A percentile compares a stretch with the other conserved stretches of the same genome.
Evolutionary conservation across 495 filamentous ascomycete genomes (phyloP).

Genomic region (Cenococcum geophilum): DNA sequence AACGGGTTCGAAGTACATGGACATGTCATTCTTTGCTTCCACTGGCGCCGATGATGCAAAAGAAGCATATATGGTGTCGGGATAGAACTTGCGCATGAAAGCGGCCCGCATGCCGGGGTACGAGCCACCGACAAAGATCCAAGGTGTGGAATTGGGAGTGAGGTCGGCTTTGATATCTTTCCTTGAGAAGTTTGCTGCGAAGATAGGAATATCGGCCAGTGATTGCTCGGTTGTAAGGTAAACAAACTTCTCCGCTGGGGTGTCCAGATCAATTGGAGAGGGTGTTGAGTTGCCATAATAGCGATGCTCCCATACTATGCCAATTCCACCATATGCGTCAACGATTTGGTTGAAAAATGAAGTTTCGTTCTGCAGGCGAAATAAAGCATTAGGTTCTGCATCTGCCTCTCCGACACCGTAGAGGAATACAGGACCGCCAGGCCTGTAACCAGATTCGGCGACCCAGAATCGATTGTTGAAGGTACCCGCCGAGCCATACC

Average conservation of each 20-base stretch:
- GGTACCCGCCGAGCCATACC: slow-evolving; percentile 32
- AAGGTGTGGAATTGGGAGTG: slow-evolving; percentile 46
- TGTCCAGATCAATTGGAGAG: slow-evolving; percentile 42
- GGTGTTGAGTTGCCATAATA: slow-evolving; percentile 49
- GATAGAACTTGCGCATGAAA: slow-evolving; percentile 51
- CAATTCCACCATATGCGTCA: slow-evolving; percentile 46
- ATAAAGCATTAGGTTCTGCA: slow-evolving; percentile 33
- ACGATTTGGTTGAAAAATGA: slow-evolving; percentile 45
- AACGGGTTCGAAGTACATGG: slow-evolving; percentile 51
- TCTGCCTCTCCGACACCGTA: slow-evolving; percentile 48
- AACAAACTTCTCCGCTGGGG: slow-evolving; percentile 45
- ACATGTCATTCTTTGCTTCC: slow-evolving; percentile 52
- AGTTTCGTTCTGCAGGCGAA: slow-evolving; percentile 37
- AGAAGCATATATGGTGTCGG: slow-evolving; percentile 51
- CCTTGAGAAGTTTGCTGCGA: slow-evolving; percentile 47
- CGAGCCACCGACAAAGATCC: slow-evolving; percentile 55
- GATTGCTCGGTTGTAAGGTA: slow-evolving; percentile 50
- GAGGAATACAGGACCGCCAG: slow-evolving; percentile 50
- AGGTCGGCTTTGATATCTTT: slow-evolving; percentile 38
- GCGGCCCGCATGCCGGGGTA: slow-evolving; percentile 54
- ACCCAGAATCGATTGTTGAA: slow-evolving; percentile 56
- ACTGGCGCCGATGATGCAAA: slow-evolving; percentile 54
- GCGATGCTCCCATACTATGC: slow-evolving; percentile 56
- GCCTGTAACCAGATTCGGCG: slow-evolving; percentile 42
- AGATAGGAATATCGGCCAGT: slow-evolving; percentile 48